phyloP scores from a whole-genome alignment of 208 protist genomes.

The Entamoeba invadens region DNA sequence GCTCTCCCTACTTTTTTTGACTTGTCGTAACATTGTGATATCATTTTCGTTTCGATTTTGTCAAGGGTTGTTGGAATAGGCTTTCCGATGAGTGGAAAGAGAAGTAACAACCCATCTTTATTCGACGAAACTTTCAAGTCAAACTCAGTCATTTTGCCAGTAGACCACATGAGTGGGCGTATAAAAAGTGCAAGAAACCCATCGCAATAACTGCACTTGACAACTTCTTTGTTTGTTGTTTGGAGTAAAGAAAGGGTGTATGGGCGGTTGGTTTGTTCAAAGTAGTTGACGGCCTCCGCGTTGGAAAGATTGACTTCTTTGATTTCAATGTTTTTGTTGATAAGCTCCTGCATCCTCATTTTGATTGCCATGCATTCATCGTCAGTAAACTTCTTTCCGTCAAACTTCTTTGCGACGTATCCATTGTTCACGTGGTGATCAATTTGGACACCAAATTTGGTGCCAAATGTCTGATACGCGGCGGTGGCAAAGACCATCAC shows the following conservation, averaged over 20 bases:
- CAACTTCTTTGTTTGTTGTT: conserved; percentile 3
- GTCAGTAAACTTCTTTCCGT: not conserved
- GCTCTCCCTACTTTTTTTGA: not conserved
- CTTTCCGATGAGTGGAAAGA: conserved; percentile 2
- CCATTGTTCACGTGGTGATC: conserved; percentile 25
- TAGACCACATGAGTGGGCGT: conserved; percentile 3
- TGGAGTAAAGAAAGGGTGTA: not conserved
- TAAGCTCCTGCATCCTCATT: not conserved
- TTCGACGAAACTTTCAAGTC: not conserved
- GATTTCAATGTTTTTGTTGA: conserved; percentile 8
- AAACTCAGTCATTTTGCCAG: conserved; percentile 10
- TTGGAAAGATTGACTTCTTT: not conserved
- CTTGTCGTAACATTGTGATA: conserved; percentile 9
- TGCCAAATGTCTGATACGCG: not conserved
- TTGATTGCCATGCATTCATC: conserved; percentile 2
- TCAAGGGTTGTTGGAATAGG: not conserved
- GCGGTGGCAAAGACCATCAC: conserved; percentile 29
- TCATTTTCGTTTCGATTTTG: conserved; percentile 4
- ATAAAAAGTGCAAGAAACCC: conserved; percentile 17
- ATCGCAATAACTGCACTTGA: not conserved
- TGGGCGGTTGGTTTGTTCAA: not conserved
- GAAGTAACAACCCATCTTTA: conserved; percentile 10
- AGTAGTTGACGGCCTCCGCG: conserved; percentile 10
- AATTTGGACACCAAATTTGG: not conserved
- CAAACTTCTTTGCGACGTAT: not conserved